Evolutionary conservation across 345 rosid species (phyloP).

Genomic region (Murraya koenigii): DNA sequence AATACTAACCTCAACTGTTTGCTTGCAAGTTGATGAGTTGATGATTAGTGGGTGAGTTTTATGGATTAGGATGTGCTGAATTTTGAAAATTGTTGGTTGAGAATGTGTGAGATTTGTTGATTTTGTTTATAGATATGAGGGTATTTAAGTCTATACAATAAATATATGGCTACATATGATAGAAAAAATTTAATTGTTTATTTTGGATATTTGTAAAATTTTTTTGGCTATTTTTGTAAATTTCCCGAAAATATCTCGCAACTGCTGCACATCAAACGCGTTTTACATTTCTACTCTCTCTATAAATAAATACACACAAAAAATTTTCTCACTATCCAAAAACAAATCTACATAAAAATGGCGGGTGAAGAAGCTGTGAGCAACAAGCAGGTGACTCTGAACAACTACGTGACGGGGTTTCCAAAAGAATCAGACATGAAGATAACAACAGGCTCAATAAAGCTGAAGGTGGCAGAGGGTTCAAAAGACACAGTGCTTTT

Average conservation of each 20-base stretch:
- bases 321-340: neutral
- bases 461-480: constrained; percentile 26
- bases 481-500: constrained; percentile 31
- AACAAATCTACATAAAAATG: constrained; percentile 2
- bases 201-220: no score
- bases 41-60: no score
- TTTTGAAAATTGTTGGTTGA: no score
- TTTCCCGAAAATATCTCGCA: neutral
- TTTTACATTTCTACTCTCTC: no score
- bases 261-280: neutral
- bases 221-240: neutral
- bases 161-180: no score
- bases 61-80: no score
- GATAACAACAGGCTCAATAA: constrained; percentile 23
- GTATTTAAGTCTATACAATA: no score
- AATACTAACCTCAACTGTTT: no score
- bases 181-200: no score
- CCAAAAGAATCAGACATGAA: constrained; percentile 48
- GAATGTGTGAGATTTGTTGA: no score
- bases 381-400: constrained; percentile 52
- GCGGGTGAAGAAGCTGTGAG: constrained; percentile 24
- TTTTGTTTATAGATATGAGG: no score
- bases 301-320: neutral
- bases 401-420: constrained; percentile 37
- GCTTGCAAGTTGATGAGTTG: no score